Evolutionary conservation across 1,284 basidiomycete genomes (phyloP).

Genomic region (Ganoderma sinense): DNA sequence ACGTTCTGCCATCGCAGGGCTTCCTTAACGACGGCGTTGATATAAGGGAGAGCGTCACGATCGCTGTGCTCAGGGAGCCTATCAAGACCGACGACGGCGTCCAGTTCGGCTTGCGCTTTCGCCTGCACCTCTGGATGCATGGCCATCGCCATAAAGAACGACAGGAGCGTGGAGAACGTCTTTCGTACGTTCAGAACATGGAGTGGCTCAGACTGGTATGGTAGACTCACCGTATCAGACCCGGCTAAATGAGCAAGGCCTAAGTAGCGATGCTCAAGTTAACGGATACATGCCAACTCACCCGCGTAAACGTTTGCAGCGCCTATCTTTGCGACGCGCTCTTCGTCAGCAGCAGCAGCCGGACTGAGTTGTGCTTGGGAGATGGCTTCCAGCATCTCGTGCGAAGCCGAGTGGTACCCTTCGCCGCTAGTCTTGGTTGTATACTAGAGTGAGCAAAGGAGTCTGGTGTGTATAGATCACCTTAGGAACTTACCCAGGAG

Average conservation of each 20-base stretch:
- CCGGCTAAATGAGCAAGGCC: slow-evolving; percentile 1
- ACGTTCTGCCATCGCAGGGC: slow-evolving; percentile 33
- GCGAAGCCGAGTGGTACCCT: slow-evolving; percentile 14
- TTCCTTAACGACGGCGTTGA: slow-evolving; percentile 35
- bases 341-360: slow-evolving; percentile 13
- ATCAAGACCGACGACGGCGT: slow-evolving; percentile 36
- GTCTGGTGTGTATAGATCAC: neutral
- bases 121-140: slow-evolving; percentile 43
- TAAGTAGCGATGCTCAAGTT: neutral
- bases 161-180: slow-evolving; percentile 35
- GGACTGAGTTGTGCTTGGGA: slow-evolving; percentile 10
- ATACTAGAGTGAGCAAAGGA: neutral
- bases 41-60: slow-evolving; percentile 29
- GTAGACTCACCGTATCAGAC: slow-evolving; percentile 13
- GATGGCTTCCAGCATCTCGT: slow-evolving; percentile 18
- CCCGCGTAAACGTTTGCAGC: slow-evolving; percentile 19
- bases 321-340: slow-evolving; percentile 17
- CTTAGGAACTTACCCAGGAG: slow-evolving; percentile 14
- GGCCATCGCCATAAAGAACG: slow-evolving; percentile 46
- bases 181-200: neutral
- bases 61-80: slow-evolving; percentile 32
- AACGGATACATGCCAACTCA: neutral
- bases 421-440: neutral
- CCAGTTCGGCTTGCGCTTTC: slow-evolving; percentile 43
- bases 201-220: too few relatives aligned